Base-by-base conservation (phyloP, 345 rosid genomes). In the Orychophragmus violaceus region DNA sequence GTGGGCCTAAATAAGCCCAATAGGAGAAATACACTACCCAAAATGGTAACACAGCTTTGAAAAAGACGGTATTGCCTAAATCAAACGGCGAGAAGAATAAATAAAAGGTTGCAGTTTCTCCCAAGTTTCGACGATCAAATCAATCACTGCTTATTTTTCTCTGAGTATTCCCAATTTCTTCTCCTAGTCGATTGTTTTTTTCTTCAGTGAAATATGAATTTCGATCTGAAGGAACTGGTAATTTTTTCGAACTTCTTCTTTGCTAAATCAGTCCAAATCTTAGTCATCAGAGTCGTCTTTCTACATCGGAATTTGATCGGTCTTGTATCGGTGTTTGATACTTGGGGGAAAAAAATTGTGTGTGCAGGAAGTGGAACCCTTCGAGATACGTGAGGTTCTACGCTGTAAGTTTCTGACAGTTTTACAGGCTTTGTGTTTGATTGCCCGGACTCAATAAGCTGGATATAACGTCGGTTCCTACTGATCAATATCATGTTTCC, bases 191-290 rank as follows among this genome's bases (percentile, higher is more conserved):
- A 21, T 12, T 19, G 6, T 14, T 36, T 39, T 2, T 54, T 23
- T 5, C 3, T 21, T 13, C 29, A 18, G 61, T 32, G 52, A 71
- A 56, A 68, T 22, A 93, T 93, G 97, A 93, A 86, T 80, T 85
- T 91, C 77, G 97, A 93, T 14, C 96, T 93, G 45, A 94, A 87
- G 72, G 99, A 94, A 80, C 83, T 90, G 87, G 98, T 93, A 79
- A 69, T 3, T 7, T 5, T 39, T 1, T 11, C 13, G 16, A 12
- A 3, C 49, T 32, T 16, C 19, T 24, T 61, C 36, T 50, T 55
- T 42, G 50, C 19, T 60, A 9, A 13, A 33, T 44, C 46, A 33
- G 77, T 52, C 49, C 18, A n/a, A n/a, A n/a, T n/a, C n/a, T n/a
- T n/a, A n/a, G n/a, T 64, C 42, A 57, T 70, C 27, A n/a, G 29